Evolutionary conservation across 2,329 filamentous ascomycete species (phyloP).

Genomic region (Trichophyton simii): DNA sequence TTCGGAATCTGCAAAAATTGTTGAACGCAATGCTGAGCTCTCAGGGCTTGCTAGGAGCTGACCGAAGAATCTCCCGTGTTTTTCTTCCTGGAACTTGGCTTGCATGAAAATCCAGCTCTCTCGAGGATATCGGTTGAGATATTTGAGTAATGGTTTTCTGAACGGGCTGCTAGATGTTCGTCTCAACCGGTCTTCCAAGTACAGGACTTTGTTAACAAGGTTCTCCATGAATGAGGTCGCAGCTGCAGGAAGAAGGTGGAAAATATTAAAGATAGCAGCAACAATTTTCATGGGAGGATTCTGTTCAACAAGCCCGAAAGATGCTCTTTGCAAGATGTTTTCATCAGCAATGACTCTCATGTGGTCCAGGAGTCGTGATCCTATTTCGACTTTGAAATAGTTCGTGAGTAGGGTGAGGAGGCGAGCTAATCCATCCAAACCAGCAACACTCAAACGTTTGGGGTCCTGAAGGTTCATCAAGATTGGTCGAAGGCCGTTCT

Average conservation of each 20-base stretch:
- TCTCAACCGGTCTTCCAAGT: constrained; percentile 71
- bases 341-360: constrained; percentile 82
- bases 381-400: constrained; percentile 99
- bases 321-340: constrained; percentile 69
- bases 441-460: constrained; percentile 75
- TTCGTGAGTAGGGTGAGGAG: constrained; percentile 85
- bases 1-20: constrained; percentile 60
- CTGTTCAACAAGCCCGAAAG: constrained; percentile 90
- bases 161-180: constrained; percentile 87
- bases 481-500: constrained; percentile 89
- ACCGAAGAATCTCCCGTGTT: constrained; percentile 80
- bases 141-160: constrained; percentile 77
- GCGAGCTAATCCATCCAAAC: constrained; percentile 79
- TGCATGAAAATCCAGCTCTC: constrained; percentile 74
- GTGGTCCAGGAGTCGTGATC: constrained; percentile 81
- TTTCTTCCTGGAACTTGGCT: constrained; percentile 68
- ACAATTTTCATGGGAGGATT: constrained; percentile 88
- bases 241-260: constrained; percentile 82
- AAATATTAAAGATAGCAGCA: constrained; percentile 88
- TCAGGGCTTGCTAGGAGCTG: constrained; percentile 68
- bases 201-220: constrained; percentile 79
- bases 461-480: constrained; percentile 91
- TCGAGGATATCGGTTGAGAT: constrained; percentile 81
- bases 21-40: constrained; percentile 61
- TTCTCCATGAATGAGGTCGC: constrained; percentile 85